Evolutionary conservation across 495 filamentous ascomycete species (phyloP), one percentile per base, ranked within the genome.

Genomic region (Durotheca rogersii): DNA sequence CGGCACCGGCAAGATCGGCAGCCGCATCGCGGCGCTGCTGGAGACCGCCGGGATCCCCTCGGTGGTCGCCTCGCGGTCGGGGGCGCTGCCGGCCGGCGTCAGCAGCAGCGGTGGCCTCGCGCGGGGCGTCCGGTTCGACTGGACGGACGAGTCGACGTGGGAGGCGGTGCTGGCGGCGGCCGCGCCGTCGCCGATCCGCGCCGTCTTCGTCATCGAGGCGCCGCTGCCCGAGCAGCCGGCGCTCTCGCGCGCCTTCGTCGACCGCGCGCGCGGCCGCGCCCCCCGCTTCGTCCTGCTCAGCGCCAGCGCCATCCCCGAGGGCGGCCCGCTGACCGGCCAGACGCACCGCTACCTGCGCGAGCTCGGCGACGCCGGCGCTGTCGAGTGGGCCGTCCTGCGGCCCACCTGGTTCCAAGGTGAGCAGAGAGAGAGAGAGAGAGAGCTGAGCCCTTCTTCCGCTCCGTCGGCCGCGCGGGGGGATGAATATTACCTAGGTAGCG

Each of bases 401-500:
- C 67, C 72, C 12, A 72, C 62, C 7, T 78, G 74, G 73, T 77
- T 76, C 44, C 68, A 70, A 42, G 58, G 71, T 76, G 53, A 57
- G 60, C n/a, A n/a, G n/a, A n/a, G n/a, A n/a, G n/a, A n/a, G n/a
- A n/a, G n/a, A n/a, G n/a, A n/a, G n/a, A n/a, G n/a, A n/a, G n/a
- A n/a, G n/a, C n/a, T n/a, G n/a, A n/a, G 33, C 7, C 45, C 35
- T 12, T 17, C 25, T 10, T 23, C 36, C 32, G 21, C 10, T 18
- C 39, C 20, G 4, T 48, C n/a, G n/a, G n/a, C n/a, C n/a, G n/a
- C n/a, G n/a, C n/a, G n/a, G n/a, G n/a, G n/a, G n/a, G n/a, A n/a
- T n/a, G n/a, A n/a, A n/a, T n/a, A n/a, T n/a, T n/a, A n/a, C n/a
- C n/a, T n/a, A 25, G 2, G 25, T 41, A 17, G 48, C 3, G 7